Conservation (phyloP, 225 moss, liverwort and hornwort species). For the Thuidium tamariscinum region DNA sequence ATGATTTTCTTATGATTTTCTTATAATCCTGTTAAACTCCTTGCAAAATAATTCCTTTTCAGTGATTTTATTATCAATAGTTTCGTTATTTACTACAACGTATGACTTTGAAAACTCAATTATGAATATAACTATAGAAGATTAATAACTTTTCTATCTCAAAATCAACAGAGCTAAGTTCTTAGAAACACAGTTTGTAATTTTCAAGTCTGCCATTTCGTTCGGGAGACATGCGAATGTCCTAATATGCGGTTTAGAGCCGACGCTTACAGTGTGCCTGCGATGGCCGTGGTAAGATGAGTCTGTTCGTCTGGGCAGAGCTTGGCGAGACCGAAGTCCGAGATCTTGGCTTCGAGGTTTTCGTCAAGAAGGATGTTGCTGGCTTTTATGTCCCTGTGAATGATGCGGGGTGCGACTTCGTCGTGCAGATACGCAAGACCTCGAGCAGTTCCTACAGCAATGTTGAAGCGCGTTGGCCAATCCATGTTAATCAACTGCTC, state of each 20-base stretch:
- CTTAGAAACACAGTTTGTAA: background rate
- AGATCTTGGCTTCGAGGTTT: slow-evolving; percentile 47
- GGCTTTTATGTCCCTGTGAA: slow-evolving; percentile 52
- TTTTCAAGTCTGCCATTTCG: background rate
- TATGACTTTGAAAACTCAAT: background rate
- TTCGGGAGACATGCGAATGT: background rate
- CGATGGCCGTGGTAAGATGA: slow-evolving; percentile 40
- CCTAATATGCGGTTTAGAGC: background rate
- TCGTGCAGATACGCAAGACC: slow-evolving; percentile 51
- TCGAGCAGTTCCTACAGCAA: slow-evolving; percentile 40
- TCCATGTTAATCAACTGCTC: slow-evolving; percentile 13
- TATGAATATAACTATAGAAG: background rate
- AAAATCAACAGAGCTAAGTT: background rate
- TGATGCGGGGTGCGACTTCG: slow-evolving; percentile 30
- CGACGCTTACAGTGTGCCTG: slow-evolving; percentile 40
- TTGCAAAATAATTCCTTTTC: background rate
- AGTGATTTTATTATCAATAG: background rate
- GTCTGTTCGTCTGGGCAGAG: slow-evolving; percentile 35
- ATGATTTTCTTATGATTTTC: background rate
- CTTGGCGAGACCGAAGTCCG: slow-evolving; percentile 48
- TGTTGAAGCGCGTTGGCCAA: slow-evolving; percentile 43
- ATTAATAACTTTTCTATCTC: background rate
- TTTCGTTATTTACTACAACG: background rate
- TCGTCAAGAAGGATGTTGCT: slow-evolving; percentile 46
- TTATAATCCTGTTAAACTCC: background rate